These are phyloP conservation scores for Phaffia tasmanica DNA, from an alignment of 768 basidiomycete species.

Conservation along the genomic window DNA sequence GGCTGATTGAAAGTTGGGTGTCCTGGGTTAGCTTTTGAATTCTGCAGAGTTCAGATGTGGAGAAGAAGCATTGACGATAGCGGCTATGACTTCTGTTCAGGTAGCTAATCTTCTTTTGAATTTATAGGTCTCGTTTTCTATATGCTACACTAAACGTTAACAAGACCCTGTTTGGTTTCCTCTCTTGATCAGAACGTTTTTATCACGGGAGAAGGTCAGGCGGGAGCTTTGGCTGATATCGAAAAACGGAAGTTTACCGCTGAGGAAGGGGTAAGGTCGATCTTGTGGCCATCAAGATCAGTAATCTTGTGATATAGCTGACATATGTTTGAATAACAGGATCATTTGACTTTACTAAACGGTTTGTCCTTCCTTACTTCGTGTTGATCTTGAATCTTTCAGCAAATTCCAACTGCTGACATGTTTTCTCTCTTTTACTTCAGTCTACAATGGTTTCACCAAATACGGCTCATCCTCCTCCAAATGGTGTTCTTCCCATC, in stretches of 20 bases:
- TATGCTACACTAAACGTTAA: neutral
- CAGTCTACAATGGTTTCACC: slow-evolving; percentile 72
- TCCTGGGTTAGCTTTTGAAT: slow-evolving; percentile 58
- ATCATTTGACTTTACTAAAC: slow-evolving; percentile 87
- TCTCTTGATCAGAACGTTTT: slow-evolving; percentile 63
- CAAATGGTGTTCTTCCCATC: slow-evolving; percentile 85
- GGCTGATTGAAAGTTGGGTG: neutral
- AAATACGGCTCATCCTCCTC: slow-evolving; percentile 62
- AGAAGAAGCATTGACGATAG: slow-evolving; percentile 89
- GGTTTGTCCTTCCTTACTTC: slow-evolving; percentile 43
- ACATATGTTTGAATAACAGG: slow-evolving; percentile 43
- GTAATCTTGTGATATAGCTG: neutral
- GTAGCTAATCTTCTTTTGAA: slow-evolving; percentile 38
- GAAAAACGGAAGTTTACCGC: slow-evolving; percentile 94
- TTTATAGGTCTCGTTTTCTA: neutral
- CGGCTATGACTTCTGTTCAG: slow-evolving; percentile 89
- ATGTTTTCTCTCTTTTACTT: neutral
- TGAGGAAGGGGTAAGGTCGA: slow-evolving; percentile 71
- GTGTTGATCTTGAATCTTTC: neutral
- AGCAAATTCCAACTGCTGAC: no score
- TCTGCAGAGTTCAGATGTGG: slow-evolving; percentile 80
- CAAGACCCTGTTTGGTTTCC: neutral
- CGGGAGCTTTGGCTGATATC: slow-evolving; percentile 75
- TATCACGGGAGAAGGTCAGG: slow-evolving; percentile 70
- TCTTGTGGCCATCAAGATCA: neutral